phyloP scores from a whole-genome alignment of 2,329 filamentous ascomycete genomes.

The Xylariomycetidae sp. region DNA sequence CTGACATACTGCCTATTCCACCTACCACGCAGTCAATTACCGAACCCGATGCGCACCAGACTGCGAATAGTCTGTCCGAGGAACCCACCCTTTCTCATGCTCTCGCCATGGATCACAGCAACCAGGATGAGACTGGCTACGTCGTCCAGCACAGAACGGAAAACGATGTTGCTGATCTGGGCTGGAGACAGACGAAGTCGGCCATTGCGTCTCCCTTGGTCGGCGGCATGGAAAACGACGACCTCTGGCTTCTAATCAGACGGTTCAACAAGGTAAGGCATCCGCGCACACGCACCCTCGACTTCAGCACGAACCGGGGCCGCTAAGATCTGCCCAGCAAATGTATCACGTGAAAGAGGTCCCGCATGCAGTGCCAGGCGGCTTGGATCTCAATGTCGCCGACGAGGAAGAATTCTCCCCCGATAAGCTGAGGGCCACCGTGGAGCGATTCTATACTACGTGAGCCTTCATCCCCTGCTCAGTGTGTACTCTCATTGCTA shows the following conservation, averaged over 20 bases:
- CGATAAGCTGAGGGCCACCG: conserved; percentile 70
- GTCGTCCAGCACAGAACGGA: conserved; percentile 36
- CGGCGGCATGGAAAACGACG: conserved; percentile 63
- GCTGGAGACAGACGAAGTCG: conserved; percentile 59
- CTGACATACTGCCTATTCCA: conserved; percentile 29
- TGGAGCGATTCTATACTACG: conserved; percentile 79
- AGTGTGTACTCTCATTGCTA: not conserved
- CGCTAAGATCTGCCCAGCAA: conserved; percentile 32
- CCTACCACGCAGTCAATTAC: conserved; percentile 24
- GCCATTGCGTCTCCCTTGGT: conserved; percentile 56
- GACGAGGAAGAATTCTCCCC: conserved; percentile 81
- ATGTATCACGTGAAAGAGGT: conserved; percentile 64
- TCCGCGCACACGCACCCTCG: not conserved
- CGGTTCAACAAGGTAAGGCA: conserved; percentile 73
- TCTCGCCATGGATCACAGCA: conserved; percentile 35
- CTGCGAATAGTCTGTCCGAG: conserved; percentile 18
- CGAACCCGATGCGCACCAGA: conserved; percentile 18
- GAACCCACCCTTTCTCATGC: conserved; percentile 35
- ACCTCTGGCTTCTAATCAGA: conserved; percentile 65
- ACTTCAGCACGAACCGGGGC: not conserved
- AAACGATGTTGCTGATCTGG: conserved; percentile 54
- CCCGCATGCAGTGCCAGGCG: conserved; percentile 51
- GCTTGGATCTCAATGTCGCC: conserved; percentile 72
- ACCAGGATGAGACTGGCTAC: conserved; percentile 37
- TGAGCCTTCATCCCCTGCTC: conserved; percentile 1